A percentile compares a stretch with the other conserved stretches of the same genome.
Evolutionary conservation across 176 grass and related monocot species (phyloP).

Genomic region (Lolium perenne): DNA sequence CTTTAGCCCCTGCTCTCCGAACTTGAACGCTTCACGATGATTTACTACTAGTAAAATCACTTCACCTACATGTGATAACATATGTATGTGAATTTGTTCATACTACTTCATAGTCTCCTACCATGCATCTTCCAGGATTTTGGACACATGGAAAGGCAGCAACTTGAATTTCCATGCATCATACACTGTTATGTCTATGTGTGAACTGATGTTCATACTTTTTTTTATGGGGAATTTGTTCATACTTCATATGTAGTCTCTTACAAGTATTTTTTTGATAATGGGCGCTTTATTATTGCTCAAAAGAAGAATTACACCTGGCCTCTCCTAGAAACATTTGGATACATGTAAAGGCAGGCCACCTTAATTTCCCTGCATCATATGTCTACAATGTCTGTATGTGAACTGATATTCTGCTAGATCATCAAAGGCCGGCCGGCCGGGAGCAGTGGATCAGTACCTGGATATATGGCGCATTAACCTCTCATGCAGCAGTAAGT

Average conservation of each 20-base stretch:
- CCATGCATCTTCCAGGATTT: no score
- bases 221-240: no score
- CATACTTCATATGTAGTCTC: no score
- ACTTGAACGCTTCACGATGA: not conserved
- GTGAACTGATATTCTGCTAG: slow-evolving; percentile 25
- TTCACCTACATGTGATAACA: slow-evolving; percentile 83
- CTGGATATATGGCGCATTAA: slow-evolving; percentile 27
- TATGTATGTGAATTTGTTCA: slow-evolving; percentile 34
- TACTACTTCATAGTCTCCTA: not conserved
- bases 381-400: not conserved
- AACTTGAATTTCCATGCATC: no score
- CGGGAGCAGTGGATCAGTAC: not conserved
- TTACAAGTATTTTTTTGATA: no score
- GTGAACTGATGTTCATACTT: no score
- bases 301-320: no score
- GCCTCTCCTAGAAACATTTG: not conserved
- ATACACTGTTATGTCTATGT: no score
- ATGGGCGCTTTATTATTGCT: no score
- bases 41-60: not conserved
- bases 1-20: no score
- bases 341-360: slow-evolving; percentile 17
- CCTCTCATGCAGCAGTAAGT: not conserved
- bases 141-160: no score
- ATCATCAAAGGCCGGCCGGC: slow-evolving; percentile 18
- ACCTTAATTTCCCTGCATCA: slow-evolving; percentile 11